These are phyloP conservation scores for Mycena kentingensis DNA, from an alignment of 768 basidiomycete genomes.

Conservation along the genomic window DNA sequence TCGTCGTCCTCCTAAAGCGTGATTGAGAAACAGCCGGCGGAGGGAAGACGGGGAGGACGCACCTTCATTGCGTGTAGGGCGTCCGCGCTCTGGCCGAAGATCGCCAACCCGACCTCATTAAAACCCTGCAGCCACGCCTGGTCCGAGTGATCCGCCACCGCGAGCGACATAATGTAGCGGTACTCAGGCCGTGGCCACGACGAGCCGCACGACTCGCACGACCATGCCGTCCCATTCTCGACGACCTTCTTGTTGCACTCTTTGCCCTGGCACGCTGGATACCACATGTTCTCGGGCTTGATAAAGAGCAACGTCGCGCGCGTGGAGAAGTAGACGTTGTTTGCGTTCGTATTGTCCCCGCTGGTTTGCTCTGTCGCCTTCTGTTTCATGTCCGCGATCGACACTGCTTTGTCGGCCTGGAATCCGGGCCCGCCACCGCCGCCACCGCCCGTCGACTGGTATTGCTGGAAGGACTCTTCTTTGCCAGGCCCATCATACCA, in stretches of 20 bases:
- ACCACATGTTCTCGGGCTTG: constrained; percentile 77
- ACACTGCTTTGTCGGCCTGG: constrained; percentile 72
- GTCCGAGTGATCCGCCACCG: constrained; percentile 86
- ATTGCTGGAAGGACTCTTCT: constrained; percentile 67
- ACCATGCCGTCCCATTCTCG: constrained; percentile 70
- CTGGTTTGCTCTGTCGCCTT: constrained; percentile 76
- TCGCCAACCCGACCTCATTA: constrained; percentile 80
- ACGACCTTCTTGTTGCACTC: constrained; percentile 91
- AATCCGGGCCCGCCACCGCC: constrained; percentile 50
- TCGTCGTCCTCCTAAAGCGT: constrained; percentile 58
- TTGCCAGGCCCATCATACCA: constrained; percentile 86
- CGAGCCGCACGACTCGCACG: constrained; percentile 91
- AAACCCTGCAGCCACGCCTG: constrained; percentile 95
- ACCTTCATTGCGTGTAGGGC: constrained; percentile 78
- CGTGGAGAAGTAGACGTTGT: constrained; percentile 74
- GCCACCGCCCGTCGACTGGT: constrained; percentile 46
- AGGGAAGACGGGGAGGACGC: not conserved
- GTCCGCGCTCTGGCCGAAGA: constrained; percentile 73
- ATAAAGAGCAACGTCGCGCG: constrained; percentile 88
- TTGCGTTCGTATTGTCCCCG: no score
- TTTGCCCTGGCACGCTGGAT: constrained; percentile 83
- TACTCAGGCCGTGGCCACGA: constrained; percentile 71
- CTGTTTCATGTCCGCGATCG: constrained; percentile 75
- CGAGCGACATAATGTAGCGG: constrained; percentile 84
- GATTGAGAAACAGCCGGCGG: not conserved